These are phyloP conservation scores for Pyrenophora graminea DNA, from an alignment of 2,329 filamentous ascomycete species.

Conservation along the genomic window DNA sequence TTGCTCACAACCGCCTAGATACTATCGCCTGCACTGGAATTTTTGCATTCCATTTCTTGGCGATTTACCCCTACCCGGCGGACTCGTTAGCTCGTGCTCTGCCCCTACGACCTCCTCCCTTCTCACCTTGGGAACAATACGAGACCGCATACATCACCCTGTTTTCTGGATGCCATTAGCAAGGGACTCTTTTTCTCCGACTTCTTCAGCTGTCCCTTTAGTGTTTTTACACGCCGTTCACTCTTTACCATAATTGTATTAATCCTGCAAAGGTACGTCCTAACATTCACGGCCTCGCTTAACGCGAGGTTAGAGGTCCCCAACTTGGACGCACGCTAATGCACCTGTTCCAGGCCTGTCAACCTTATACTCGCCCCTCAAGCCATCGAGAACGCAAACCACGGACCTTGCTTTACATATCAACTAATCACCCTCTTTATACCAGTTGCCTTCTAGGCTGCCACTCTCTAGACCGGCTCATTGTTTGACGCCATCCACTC, in stretches of 20 bases:
- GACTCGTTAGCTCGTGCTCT: constrained; percentile 62
- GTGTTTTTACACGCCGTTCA: constrained; percentile 41
- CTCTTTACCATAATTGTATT: constrained; percentile 53
- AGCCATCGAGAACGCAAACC: constrained; percentile 40
- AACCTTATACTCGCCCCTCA: constrained; percentile 39
- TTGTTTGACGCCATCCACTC: constrained; percentile 47
- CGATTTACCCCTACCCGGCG: constrained; percentile 47
- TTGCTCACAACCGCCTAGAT: constrained; percentile 39
- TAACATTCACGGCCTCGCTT: constrained; percentile 25
- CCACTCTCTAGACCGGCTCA: constrained; percentile 56
- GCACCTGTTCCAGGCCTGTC: constrained; percentile 38
- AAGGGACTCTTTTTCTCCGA: constrained; percentile 44
- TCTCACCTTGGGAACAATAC: constrained; percentile 40
- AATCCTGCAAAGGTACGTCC: constrained; percentile 54
- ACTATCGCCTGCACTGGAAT: constrained; percentile 46
- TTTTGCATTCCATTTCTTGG: constrained; percentile 52
- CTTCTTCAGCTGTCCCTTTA: constrained; percentile 40
- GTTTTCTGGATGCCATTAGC: constrained; percentile 51
- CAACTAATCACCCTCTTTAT: constrained; percentile 64
- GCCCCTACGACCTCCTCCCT: constrained; percentile 44
- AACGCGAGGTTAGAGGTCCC: neutral
- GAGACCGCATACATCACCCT: constrained; percentile 42
- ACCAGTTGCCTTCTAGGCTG: constrained; percentile 52
- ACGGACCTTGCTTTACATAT: constrained; percentile 51
- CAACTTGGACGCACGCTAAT: constrained; percentile 20